phyloP scores from a whole-genome alignment of 1,139 yeast genomes.

The Nakaseomyces sp. region DNA sequence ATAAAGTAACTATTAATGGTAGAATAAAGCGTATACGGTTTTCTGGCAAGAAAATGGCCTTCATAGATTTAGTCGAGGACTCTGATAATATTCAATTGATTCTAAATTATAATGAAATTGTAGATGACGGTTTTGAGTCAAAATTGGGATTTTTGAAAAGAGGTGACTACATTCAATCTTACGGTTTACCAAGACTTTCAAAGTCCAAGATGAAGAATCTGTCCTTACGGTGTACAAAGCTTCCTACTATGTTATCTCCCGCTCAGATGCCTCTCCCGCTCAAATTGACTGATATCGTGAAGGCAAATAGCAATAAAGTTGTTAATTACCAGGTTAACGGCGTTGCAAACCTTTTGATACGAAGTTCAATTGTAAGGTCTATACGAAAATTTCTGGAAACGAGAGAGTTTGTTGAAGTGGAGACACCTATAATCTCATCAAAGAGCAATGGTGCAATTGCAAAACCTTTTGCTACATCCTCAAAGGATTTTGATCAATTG shows the following conservation, averaged over 20 bases:
- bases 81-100: slow-evolving; percentile 14
- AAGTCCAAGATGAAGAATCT: slow-evolving; percentile 57
- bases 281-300: slow-evolving; percentile 43
- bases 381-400: slow-evolving; percentile 50
- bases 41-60: slow-evolving; percentile 30
- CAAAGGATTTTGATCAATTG: slow-evolving; percentile 37
- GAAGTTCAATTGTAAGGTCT: slow-evolving; percentile 45
- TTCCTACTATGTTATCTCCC: slow-evolving; percentile 53
- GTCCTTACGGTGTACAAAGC: slow-evolving; percentile 51
- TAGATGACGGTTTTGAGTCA: slow-evolving; percentile 37
- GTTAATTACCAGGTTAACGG: slow-evolving; percentile 62
- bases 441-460: slow-evolving; percentile 86
- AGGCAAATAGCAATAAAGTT: slow-evolving; percentile 61
- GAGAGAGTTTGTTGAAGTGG: slow-evolving; percentile 67
- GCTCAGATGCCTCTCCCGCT: slow-evolving; percentile 67
- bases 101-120: slow-evolving; percentile 9
- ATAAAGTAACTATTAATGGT: slow-evolving; percentile 15
- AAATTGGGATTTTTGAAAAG: slow-evolving; percentile 43
- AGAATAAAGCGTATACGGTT: slow-evolving; percentile 24
- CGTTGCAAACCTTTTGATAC: slow-evolving; percentile 42
- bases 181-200: slow-evolving; percentile 68
- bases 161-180: slow-evolving; percentile 62
- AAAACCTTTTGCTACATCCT: slow-evolving; percentile 58
- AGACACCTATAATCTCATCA: slow-evolving; percentile 72
- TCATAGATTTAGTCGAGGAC: slow-evolving; percentile 21